Conservation (phyloP, 1,284 basidiomycete species). For the Trametes versicolor region DNA sequence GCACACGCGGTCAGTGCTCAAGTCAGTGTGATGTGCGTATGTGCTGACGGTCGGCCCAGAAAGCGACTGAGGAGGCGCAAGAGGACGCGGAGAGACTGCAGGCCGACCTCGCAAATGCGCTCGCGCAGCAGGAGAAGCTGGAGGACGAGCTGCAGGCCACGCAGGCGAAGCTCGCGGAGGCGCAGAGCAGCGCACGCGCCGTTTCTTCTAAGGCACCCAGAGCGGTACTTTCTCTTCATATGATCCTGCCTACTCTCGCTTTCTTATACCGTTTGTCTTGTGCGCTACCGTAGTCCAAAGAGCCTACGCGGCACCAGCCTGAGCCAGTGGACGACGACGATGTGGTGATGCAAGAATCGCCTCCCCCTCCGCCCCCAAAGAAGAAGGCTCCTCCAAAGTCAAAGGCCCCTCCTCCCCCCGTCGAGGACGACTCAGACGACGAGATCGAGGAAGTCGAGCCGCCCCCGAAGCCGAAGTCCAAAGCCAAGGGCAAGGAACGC, state of each 20-base stretch:
- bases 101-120: conserved; percentile 42
- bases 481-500: conserved; percentile 28
- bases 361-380: conserved; percentile 8
- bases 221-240: conserved; percentile 5
- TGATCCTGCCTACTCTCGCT: neutral
- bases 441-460: conserved; percentile 31
- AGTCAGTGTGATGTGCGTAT: neutral
- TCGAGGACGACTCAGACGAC: conserved; percentile 23
- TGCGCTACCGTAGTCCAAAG: neutral
- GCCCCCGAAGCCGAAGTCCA: conserved; percentile 28
- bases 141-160: conserved; percentile 51
- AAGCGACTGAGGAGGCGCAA: conserved; percentile 48
- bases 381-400: conserved; percentile 16
- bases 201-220: conserved; percentile 11
- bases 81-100: conserved; percentile 44
- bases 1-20: conserved; percentile 30
- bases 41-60: conserved; percentile 34
- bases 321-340: conserved; percentile 26
- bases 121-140: conserved; percentile 53
- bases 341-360: conserved; percentile 6
- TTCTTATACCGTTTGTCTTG: neutral
- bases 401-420: conserved; percentile 9
- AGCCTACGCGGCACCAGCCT: conserved; percentile 1
- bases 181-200: conserved; percentile 1
- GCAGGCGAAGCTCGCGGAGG: conserved; percentile 16